Evolutionary conservation across 2,329 filamentous ascomycete species (phyloP), one percentile per base, ranked within the genome.

Genomic region (Trichoderma polysporum): DNA sequence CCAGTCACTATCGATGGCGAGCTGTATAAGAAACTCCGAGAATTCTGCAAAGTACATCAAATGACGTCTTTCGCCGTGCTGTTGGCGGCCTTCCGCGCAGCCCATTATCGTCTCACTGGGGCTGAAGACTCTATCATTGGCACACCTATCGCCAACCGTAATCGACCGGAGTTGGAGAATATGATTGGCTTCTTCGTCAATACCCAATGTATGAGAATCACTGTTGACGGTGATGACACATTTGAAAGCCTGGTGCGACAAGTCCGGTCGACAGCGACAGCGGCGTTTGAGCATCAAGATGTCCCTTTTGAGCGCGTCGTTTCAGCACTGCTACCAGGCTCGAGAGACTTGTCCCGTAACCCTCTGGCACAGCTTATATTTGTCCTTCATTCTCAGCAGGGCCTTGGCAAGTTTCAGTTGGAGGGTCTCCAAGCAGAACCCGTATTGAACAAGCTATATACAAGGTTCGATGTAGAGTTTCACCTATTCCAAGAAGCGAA

Each of bases 141-240:
- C 0, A 67, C 58, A 2, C 66, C 68, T 0, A 72, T 69, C 2
- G 69, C 72, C 1, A 73, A 72, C 12, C 68, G 72, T 0, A 61
- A 72, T 8, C 41, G 67, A 1, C 54, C 49, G 15, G 72, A 73
- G 10, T 3, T 72, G 0, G 62, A 71, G 29, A 56, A 71, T 13
- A 68, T 73, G 0, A 69, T 74, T 8, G 74, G 72, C 1, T 73
- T 72, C 68, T 74, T 75, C 17, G 74, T 74, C 52, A 74, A 74
- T 33, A 64, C 69, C 0, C 74, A 75, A 37, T 73, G 73, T 13
- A 69, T 75, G 25, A 66, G 73, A n/a, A 65, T 74, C 41, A 52
- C 25, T 1, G 13, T 75, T 7, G 60, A 68, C 7, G 13, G 13
- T 6, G 41, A 69, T 0, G 60, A 69, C 2, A n/a, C 61, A 5